Percentiles rank a stretch among this genome's conserved stretches.
These are phyloP conservation scores for Maudiozyma turicensis DNA, from an alignment of 805 yeast species.

Conservation along the genomic window DNA sequence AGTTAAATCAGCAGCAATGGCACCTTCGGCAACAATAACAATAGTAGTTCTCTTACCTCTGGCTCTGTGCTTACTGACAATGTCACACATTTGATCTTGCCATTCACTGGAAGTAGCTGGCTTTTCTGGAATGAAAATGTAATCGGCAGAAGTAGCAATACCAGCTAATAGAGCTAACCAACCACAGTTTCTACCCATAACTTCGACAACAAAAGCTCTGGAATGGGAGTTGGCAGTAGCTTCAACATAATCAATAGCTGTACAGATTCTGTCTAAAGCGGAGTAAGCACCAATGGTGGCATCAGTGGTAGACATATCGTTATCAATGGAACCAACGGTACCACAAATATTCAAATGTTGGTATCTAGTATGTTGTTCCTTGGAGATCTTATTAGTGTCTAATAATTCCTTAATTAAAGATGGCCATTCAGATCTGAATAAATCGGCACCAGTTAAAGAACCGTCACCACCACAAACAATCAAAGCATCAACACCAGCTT, in stretches of 20 bases:
- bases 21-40: constrained; percentile 80
- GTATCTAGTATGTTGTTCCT: constrained; percentile 38
- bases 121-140: constrained; percentile 69
- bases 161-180: constrained; percentile 83
- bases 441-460: constrained; percentile 72
- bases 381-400: constrained; percentile 37
- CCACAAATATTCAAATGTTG: constrained; percentile 61
- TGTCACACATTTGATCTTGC: constrained; percentile 57
- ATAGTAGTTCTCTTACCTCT: constrained; percentile 72
- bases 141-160: constrained; percentile 71
- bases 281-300: constrained; percentile 76
- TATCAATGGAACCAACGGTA: constrained; percentile 74
- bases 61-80: constrained; percentile 53
- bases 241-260: constrained; percentile 67
- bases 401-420: constrained; percentile 51
- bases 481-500: constrained; percentile 65
- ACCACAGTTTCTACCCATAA: constrained; percentile 87
- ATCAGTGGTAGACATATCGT: constrained; percentile 78
- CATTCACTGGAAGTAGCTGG: constrained; percentile 58
- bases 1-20: constrained; percentile 56
- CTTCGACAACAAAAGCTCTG: constrained; percentile 76
- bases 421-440: constrained; percentile 73
- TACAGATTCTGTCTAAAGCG: constrained; percentile 65
- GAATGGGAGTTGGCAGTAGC: constrained; percentile 80
- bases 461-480: constrained; percentile 83